Conservation (phyloP, 2,329 filamentous ascomycete genomes). For the Aspergillus thermomutatus region DNA sequence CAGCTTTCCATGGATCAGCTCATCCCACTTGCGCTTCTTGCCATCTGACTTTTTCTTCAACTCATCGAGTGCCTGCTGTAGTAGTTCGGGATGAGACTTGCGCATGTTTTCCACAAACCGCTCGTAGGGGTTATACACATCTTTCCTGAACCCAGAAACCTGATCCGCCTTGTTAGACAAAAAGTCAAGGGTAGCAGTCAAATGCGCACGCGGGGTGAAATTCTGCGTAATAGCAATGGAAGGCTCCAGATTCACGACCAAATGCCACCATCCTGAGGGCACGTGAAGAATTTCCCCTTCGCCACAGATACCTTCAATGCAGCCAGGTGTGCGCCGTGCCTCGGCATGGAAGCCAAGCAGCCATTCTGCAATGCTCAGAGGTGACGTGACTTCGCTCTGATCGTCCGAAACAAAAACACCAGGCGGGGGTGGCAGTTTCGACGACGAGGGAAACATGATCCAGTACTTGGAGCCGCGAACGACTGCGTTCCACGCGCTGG, state of each 20-base stretch:
- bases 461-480: constrained; percentile 90
- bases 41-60: constrained; percentile 60
- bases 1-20: constrained; percentile 60
- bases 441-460: constrained; percentile 89
- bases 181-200: constrained; percentile 74
- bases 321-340: constrained; percentile 71
- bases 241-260: constrained; percentile 83
- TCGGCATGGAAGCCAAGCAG: constrained; percentile 83
- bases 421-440: constrained; percentile 64
- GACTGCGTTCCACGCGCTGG: constrained; percentile 88
- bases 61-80: constrained; percentile 63
- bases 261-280: constrained; percentile 93
- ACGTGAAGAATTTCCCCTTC: constrained; percentile 88
- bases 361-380: constrained; percentile 96
- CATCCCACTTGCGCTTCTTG: constrained; percentile 84
- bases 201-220: constrained; percentile 75
- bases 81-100: constrained; percentile 61
- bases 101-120: constrained; percentile 70
- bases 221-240: constrained; percentile 93
- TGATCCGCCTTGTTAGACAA: constrained; percentile 78
- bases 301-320: constrained; percentile 78
- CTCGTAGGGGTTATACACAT: constrained; percentile 68
- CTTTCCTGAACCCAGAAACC: constrained; percentile 77
- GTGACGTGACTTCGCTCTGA: constrained; percentile 88
- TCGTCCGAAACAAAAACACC: constrained; percentile 88